phyloP scores from a whole-genome alignment of 2,329 filamentous ascomycete species.

The Fusarium caatingaense region DNA sequence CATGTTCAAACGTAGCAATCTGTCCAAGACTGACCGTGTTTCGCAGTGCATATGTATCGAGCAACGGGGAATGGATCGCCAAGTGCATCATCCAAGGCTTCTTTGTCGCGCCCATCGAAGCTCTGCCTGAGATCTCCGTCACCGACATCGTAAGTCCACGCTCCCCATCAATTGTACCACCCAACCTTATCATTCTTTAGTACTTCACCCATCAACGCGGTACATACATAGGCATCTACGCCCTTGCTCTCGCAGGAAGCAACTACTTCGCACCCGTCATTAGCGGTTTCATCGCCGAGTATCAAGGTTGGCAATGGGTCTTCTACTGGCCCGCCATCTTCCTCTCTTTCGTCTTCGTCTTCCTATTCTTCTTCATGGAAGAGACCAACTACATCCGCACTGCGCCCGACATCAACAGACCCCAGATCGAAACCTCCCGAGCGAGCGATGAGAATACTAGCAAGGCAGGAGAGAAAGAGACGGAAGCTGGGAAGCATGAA shows the following conservation, averaged over 20 bases:
- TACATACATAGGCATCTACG: slow-evolving; percentile 58
- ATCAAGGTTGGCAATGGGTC: slow-evolving; percentile 56
- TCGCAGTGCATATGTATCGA: slow-evolving; percentile 51
- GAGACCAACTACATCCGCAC: slow-evolving; percentile 65
- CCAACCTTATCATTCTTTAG: neutral
- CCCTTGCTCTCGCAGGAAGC: slow-evolving; percentile 53
- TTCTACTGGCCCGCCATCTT: slow-evolving; percentile 58
- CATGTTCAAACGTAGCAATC: rapidly evolving
- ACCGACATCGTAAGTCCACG: slow-evolving; percentile 51
- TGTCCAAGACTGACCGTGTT: neutral
- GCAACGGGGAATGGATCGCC: slow-evolving; percentile 58
- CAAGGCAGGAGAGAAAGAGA: neutral
- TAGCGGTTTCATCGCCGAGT: slow-evolving; percentile 58
- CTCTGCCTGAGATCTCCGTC: slow-evolving; percentile 58
- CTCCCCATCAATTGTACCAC: rapidly evolving
- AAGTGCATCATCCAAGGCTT: slow-evolving; percentile 58
- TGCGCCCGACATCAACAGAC: neutral
- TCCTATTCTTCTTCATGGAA: slow-evolving; percentile 68
- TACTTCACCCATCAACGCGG: slow-evolving; percentile 57
- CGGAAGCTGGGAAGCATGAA: slow-evolving; percentile 2
- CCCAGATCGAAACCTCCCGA: neutral
- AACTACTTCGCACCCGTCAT: slow-evolving; percentile 60
- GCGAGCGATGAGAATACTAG: slow-evolving; percentile 15
- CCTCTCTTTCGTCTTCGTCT: slow-evolving; percentile 49
- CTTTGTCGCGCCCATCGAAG: slow-evolving; percentile 59